These are phyloP conservation scores for Diplocarpon mali DNA, from an alignment of 2,329 filamentous ascomycete genomes.

Conservation along the genomic window DNA sequence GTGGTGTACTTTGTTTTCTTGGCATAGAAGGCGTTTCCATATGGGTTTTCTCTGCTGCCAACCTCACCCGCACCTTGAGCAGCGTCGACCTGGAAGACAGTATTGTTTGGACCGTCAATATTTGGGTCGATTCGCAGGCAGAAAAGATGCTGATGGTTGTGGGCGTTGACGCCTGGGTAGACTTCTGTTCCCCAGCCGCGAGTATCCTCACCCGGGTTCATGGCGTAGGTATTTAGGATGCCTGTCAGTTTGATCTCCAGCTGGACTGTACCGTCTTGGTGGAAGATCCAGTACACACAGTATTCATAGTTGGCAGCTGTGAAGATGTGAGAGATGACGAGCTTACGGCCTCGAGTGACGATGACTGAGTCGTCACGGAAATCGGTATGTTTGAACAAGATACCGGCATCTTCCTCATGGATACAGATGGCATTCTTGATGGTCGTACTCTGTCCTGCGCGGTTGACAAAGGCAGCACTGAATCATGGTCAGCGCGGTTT, in stretches of 20 bases:
- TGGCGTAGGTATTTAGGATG: constrained; percentile 82
- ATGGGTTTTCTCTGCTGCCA: constrained; percentile 71
- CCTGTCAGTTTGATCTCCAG: constrained; percentile 86
- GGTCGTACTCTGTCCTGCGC: constrained; percentile 60
- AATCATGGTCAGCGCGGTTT: background rate
- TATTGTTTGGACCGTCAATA: constrained; percentile 76
- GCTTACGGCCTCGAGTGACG: constrained; percentile 74
- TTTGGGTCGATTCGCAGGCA: constrained; percentile 81
- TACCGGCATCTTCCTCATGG: constrained; percentile 85
- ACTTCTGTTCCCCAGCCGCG: constrained; percentile 87
- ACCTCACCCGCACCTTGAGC: constrained; percentile 59
- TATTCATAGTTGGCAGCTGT: constrained; percentile 97
- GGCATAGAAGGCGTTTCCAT: constrained; percentile 84
- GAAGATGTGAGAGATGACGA: constrained; percentile 85
- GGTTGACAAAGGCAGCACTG: constrained; percentile 70
- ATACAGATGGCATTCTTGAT: constrained; percentile 95
- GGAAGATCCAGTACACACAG: constrained; percentile 78
- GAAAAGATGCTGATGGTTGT: constrained; percentile 95
- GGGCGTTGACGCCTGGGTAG: constrained; percentile 80
- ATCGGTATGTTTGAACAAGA: constrained; percentile 89
- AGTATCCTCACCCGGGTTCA: constrained; percentile 70
- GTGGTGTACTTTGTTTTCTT: constrained; percentile 72
- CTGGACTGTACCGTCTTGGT: constrained; percentile 85
- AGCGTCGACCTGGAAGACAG: constrained; percentile 74
- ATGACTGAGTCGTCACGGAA: constrained; percentile 84